A percentile compares a stretch with the other conserved stretches of the same genome.
These are phyloP conservation scores for Cephalotrichum gorgonifer DNA, from an alignment of 2,329 filamentous ascomycete species.

Conservation along the genomic window DNA sequence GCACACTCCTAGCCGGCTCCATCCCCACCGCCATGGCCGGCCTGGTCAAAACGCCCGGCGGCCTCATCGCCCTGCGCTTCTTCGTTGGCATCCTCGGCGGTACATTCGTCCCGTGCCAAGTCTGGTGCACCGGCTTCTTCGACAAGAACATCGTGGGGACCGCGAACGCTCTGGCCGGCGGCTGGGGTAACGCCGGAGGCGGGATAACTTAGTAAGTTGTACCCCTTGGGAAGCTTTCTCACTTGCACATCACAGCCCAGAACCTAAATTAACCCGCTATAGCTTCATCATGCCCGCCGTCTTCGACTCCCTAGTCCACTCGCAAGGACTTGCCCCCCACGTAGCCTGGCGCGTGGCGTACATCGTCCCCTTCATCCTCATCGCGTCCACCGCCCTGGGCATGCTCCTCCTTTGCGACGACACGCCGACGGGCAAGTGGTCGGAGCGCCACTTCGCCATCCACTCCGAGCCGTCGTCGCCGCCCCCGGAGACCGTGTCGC, in stretches of 20 bases:
- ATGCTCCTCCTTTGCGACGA: constrained; percentile 70
- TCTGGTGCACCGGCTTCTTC: constrained; percentile 88
- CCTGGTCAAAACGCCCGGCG: constrained; percentile 51
- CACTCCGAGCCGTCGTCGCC: neutral
- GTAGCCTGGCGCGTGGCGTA: constrained; percentile 79
- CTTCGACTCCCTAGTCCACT: constrained; percentile 61
- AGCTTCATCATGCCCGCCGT: constrained; percentile 49
- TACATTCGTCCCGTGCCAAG: constrained; percentile 76
- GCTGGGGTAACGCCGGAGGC: constrained; percentile 79
- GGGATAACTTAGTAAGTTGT: constrained; percentile 52
- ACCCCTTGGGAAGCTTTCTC: neutral
- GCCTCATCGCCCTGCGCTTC: constrained; percentile 66
- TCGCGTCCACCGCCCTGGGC: constrained; percentile 45
- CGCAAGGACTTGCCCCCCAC: constrained; percentile 49
- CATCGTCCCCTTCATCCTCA: constrained; percentile 70
- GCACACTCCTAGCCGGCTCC: constrained; percentile 64
- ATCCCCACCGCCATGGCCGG: constrained; percentile 77
- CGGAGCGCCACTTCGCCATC: constrained; percentile 31
- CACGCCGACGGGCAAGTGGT: constrained; percentile 75
- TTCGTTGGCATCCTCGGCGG: constrained; percentile 73
- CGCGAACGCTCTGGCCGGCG: constrained; percentile 75
- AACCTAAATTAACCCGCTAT: neutral
- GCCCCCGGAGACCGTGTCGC: neutral
- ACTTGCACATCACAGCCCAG: neutral
- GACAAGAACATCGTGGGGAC: constrained; percentile 88